Evolutionary conservation across 495 filamentous ascomycete species (phyloP).

Genomic region (Gamarada debralockiae): DNA sequence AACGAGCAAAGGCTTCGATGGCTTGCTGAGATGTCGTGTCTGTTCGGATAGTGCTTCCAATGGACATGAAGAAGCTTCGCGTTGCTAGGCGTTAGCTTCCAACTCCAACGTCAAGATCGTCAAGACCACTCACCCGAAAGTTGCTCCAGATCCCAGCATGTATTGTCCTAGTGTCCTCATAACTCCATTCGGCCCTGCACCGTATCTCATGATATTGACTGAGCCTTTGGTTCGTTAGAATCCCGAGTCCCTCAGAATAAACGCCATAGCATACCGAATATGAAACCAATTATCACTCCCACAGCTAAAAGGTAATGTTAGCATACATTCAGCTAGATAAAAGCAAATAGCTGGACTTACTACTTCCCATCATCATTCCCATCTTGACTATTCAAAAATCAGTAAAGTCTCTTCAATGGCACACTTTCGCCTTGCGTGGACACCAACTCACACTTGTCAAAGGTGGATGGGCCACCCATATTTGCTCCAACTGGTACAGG

Average conservation of each 20-base stretch:
- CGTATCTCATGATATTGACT: constrained; percentile 91
- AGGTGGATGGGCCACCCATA: constrained; percentile 68
- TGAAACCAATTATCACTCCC: constrained; percentile 94
- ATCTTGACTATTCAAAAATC: constrained; percentile 71
- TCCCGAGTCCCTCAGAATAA: neutral
- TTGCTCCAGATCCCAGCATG: constrained; percentile 94
- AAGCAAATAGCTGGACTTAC: constrained; percentile 49
- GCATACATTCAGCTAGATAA: neutral
- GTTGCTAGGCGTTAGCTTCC: neutral
- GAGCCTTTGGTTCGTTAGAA: constrained; percentile 53
- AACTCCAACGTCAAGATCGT: neutral
- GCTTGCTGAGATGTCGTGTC: constrained; percentile 53
- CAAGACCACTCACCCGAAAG: constrained; percentile 68
- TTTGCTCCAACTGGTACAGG: constrained; percentile 60
- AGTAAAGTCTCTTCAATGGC: constrained; percentile 25
- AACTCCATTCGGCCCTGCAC: constrained; percentile 87
- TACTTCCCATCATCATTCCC: constrained; percentile 96
- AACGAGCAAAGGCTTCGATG: constrained; percentile 56
- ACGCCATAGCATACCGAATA: constrained; percentile 65
- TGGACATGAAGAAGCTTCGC: constrained; percentile 94
- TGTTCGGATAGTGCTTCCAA: constrained; percentile 91
- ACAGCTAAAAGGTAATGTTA: constrained; percentile 58
- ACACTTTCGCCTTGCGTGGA: neutral
- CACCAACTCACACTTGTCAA: constrained; percentile 80
- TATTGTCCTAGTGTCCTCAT: constrained; percentile 93